These are phyloP conservation scores for Globisporangium perplexum DNA, from an alignment of 352 stramenopile genomes.

Conservation along the genomic window DNA sequence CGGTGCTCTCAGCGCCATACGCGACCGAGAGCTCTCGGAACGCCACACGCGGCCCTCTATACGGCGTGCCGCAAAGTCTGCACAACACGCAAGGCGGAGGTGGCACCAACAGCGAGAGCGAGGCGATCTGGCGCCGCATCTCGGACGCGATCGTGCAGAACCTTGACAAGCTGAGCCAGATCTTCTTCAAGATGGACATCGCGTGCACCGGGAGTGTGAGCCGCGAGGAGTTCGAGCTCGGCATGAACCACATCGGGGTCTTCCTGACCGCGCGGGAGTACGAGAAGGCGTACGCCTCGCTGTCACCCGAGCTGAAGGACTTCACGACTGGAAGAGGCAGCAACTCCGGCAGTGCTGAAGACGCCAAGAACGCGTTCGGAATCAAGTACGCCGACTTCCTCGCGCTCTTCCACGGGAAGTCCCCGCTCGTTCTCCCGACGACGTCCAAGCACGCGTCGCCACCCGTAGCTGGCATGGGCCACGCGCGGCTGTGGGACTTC, in stretches of 20 bases:
- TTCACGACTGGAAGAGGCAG: background rate
- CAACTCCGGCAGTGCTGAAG: background rate
- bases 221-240: constrained; percentile 65
- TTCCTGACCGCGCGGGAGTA: constrained; percentile 65
- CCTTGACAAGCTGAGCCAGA: constrained; percentile 62
- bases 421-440: constrained; percentile 23
- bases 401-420: constrained; percentile 29
- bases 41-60: background rate
- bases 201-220: constrained; percentile 52
- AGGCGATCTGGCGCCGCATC: constrained; percentile 54
- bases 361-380: constrained; percentile 20
- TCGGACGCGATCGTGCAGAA: constrained; percentile 37
- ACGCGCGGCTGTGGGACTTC: constrained; percentile 56
- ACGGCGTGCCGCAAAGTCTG: constrained; percentile 7
- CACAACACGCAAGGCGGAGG: constrained; percentile 1
- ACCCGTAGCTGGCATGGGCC: constrained; percentile 35
- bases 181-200: constrained; percentile 82
- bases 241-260: constrained; percentile 63
- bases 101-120: constrained; percentile 32
- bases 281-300: constrained; percentile 53
- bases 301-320: constrained; percentile 31
- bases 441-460: constrained; percentile 39
- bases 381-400: constrained; percentile 70
- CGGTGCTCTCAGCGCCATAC: constrained; percentile 43
- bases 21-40: constrained; percentile 23